Percentiles rank a stretch among this genome's conserved stretches.
These are phyloP conservation scores for Ceriops zippeliana DNA, from an alignment of 345 rosid species.

Conservation along the genomic window DNA sequence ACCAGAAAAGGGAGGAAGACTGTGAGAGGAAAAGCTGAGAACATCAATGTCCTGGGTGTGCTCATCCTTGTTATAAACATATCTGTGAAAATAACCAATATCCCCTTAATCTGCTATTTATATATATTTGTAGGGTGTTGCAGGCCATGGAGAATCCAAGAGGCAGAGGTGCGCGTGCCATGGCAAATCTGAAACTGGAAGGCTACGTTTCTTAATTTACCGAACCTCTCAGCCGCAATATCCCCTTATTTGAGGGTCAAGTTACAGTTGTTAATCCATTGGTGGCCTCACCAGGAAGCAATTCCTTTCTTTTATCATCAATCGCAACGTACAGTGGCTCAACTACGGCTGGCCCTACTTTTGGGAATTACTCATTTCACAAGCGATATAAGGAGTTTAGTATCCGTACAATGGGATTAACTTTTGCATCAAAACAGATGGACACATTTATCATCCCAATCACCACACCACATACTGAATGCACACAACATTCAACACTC, in stretches of 20 bases:
- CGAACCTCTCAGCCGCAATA: constrained; percentile 42
- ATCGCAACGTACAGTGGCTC: not conserved
- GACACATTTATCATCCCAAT: no score
- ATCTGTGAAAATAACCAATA: no score
- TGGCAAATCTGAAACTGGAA: constrained; percentile 29
- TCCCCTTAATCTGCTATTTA: no score
- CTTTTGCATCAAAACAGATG: no score
- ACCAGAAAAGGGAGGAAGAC: constrained; percentile 33
- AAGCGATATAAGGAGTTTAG: no score
- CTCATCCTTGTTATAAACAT: not conserved
- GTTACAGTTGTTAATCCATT: not conserved
- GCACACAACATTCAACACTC: no score
- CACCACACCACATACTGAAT: no score
- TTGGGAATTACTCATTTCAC: no score
- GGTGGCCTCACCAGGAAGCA: constrained; percentile 46
- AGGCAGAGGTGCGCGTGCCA: constrained; percentile 8
- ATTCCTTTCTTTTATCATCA: constrained; percentile 56
- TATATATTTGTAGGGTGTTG: not conserved
- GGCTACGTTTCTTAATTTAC: constrained; percentile 41
- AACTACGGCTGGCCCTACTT: no score
- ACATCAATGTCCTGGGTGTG: not conserved
- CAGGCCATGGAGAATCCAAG: constrained; percentile 17
- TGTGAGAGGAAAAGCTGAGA: constrained; percentile 17
- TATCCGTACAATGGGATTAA: no score
- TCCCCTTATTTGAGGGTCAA: not conserved